These are phyloP conservation scores for Clavispora carvajalis DNA, from an alignment of 805 yeast genomes.

Conservation along the genomic window DNA sequence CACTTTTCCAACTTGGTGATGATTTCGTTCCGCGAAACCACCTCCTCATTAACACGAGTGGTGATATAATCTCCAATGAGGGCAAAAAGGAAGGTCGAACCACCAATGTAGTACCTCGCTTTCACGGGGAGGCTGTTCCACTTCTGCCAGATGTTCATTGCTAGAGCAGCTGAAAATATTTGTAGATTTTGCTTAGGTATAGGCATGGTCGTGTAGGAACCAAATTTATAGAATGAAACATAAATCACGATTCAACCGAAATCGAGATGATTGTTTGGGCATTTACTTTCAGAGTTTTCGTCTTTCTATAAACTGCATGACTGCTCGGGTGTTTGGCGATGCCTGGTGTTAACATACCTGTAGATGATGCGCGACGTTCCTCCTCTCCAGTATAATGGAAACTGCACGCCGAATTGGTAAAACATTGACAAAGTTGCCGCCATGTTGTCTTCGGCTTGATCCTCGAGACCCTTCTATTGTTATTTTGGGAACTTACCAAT, in stretches of 20 bases:
- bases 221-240: too few relatives aligned
- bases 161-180: too few relatives aligned
- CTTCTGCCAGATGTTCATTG: conserved; percentile 27
- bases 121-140: conserved; percentile 39
- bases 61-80: conserved; percentile 37
- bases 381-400: background rate
- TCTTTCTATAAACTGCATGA: too few relatives aligned
- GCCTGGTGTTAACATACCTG: too few relatives aligned
- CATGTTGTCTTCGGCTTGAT: conserved; percentile 69
- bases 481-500: conserved; percentile 75
- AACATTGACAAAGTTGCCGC: conserved; percentile 58
- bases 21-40: conserved; percentile 27
- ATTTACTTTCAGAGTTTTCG: too few relatives aligned
- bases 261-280: too few relatives aligned
- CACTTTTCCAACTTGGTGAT: conserved; percentile 16
- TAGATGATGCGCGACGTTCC: background rate
- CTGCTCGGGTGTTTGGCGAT: too few relatives aligned
- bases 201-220: conserved; percentile 5
- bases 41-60: conserved; percentile 31
- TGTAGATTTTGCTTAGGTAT: background rate
- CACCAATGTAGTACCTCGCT: conserved; percentile 37
- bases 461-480: conserved; percentile 45
- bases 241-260: too few relatives aligned
- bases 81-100: conserved; percentile 36
- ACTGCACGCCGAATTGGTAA: background rate